Percentiles rank a stretch among this genome's conserved stretches.
Evolutionary conservation across 179 eudicot species (phyloP).

Genomic region (Heliamphora pulchella): DNA sequence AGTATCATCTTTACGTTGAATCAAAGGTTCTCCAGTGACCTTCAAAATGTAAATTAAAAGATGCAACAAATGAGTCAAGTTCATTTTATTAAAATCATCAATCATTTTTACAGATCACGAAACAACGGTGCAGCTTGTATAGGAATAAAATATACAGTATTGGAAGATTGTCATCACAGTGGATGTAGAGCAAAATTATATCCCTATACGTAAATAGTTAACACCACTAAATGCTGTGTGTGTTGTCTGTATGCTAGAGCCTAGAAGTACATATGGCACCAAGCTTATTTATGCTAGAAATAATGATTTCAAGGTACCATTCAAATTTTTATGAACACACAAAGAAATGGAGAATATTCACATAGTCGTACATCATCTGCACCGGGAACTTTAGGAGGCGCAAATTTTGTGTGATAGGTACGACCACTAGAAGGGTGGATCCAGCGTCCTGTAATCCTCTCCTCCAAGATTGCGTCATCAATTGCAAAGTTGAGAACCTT

Average conservation of each 20-base stretch:
- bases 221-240: not conserved
- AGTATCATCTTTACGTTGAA: slow-evolving; percentile 90
- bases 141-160: not conserved
- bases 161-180: not conserved
- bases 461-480: slow-evolving; percentile 89
- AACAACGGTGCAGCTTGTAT: not conserved
- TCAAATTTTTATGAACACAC: not conserved
- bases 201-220: not conserved
- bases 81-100: not conserved
- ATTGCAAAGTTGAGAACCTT: slow-evolving; percentile 93
- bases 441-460: slow-evolving; percentile 98
- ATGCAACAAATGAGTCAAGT: not conserved
- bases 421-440: slow-evolving; percentile 92
- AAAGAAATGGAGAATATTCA: not conserved
- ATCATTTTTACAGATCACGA: not conserved
- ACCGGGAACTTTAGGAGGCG: slow-evolving; percentile 91
- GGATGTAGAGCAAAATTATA: not conserved
- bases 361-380: slow-evolving; percentile 73
- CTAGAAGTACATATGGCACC: not conserved
- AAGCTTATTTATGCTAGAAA: not conserved
- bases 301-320: not conserved
- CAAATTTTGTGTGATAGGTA: slow-evolving; percentile 87
- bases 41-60: slow-evolving; percentile 14
- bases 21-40: slow-evolving; percentile 87
- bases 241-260: not conserved